Base-by-base conservation (phyloP, 2,329 filamentous ascomycete species). In the Talaromyces piceae region DNA sequence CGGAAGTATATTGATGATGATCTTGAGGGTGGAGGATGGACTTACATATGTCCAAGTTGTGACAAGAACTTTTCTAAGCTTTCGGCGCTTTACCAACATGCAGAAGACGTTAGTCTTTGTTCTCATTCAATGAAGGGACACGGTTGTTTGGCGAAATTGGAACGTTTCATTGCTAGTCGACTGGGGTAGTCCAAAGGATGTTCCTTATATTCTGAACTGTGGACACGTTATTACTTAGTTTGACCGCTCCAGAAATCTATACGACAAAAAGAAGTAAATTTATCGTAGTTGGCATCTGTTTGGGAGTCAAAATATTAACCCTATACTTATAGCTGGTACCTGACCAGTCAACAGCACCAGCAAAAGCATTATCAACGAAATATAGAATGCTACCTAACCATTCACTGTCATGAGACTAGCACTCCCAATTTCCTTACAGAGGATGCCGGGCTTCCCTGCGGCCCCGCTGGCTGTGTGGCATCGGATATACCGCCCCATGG, bases 41-140 rank as follows among this genome's bases (percentile, higher is more conserved):
- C 5, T 20, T 48, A 48, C 22, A 5, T 28, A n/a, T 48, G 31
- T 41, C 31, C 31, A 1, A 41, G 46, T 39, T 48, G 11, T 41
- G 11, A 41, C 5, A 41, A 41, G 39, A 13, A 11, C 20, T 41
- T 48, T 41, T 5, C 26, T 8, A 48, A 48, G 46, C 46, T 48
- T 48, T 48, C 22, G 18, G 46, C 22, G 28, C 47, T 50, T 50
- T 50, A 50, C 13, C 25, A 50, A 41, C 25, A 50, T 37, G 13
- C 41, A 9, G 31, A 48, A 16, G 31, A 48, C 27, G 30, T 48
- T 25, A 12, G 8, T 41, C 22, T 8, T 11, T 48, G 22, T 27
- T 48, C 12, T 5, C 22, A 13, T 26, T 13, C 39, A 8, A 41
- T 13, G 3, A 26, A 44, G 7, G 13, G 47, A 31, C 13, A 44